Evolutionary conservation across 441 rosid species (phyloP).

Genomic region (Jatropha podagrica): DNA sequence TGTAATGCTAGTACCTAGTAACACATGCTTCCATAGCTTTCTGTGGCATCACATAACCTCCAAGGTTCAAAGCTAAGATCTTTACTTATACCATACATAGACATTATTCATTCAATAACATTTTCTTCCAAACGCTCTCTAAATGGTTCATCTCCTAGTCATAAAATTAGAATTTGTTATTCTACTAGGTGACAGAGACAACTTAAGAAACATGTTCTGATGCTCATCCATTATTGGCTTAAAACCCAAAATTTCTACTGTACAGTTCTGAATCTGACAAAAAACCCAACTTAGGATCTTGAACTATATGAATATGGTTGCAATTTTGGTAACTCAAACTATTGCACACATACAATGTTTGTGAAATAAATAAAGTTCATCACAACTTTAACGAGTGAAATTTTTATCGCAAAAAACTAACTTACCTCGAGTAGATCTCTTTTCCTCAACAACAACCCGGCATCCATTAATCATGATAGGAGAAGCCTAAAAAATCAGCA

Average conservation of each 20-base stretch:
- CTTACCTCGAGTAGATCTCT: slow-evolving; percentile 95
- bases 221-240: background rate
- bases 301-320: no score
- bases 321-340: no score
- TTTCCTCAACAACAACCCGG: slow-evolving; percentile 74
- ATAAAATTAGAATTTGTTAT: no score
- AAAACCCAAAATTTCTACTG: background rate
- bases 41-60: background rate
- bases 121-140: background rate
- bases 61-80: background rate
- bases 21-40: background rate
- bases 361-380: no score
- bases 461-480: slow-evolving; percentile 73
- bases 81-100: background rate
- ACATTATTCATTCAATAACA: background rate
- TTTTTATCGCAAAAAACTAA: slow-evolving; percentile 18
- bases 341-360: background rate
- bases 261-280: no score
- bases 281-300: no score
- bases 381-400: background rate
- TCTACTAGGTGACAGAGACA: no score
- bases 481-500: slow-evolving; percentile 62
- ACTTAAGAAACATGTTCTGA: no score
- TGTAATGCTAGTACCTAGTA: background rate
- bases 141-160: no score